A percentile compares a stretch with the other conserved stretches of the same genome.
phyloP scores from a whole-genome alignment of 2,329 filamentous ascomycete genomes.

The Delphinella strobiligena region DNA sequence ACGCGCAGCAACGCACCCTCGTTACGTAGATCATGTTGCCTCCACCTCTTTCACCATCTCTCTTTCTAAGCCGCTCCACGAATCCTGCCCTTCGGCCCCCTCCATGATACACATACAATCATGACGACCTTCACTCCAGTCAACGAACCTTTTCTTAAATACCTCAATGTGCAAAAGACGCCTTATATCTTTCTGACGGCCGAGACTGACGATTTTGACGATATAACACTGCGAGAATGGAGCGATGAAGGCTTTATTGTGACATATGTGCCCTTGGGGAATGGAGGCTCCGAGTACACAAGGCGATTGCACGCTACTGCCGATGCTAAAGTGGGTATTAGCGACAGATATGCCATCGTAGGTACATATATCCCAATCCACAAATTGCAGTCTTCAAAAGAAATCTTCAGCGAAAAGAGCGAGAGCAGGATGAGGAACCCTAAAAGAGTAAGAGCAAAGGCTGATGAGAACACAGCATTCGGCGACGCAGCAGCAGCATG shows the following conservation, averaged over 20 bases:
- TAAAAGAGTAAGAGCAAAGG: not conserved
- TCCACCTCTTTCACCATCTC: not conserved
- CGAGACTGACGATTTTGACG: constrained; percentile 45
- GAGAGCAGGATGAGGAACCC: no score
- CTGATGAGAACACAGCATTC: constrained; percentile 35
- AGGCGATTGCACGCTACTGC: constrained; percentile 37
- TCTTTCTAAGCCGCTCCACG: not conserved
- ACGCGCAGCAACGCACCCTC: not conserved
- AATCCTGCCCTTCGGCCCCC: no score
- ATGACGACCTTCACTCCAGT: constrained; percentile 1
- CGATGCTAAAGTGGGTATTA: constrained; percentile 43
- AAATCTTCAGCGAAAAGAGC: no score
- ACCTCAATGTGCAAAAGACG: constrained; percentile 27
- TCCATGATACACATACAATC: not conserved
- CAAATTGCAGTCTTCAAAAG: not conserved
- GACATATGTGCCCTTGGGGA: constrained; percentile 41
- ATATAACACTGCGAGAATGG: constrained; percentile 42
- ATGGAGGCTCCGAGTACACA: constrained; percentile 37
- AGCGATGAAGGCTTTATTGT: constrained; percentile 49
- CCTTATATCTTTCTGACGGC: constrained; percentile 38
- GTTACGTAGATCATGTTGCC: not conserved
- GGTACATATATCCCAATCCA: constrained; percentile 30
- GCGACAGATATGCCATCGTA: constrained; percentile 51
- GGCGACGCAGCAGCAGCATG: constrained; percentile 49
- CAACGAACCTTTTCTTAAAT: constrained; percentile 21